These are phyloP conservation scores for Thelephora aurantiotincta DNA, from an alignment of 768 basidiomycete species.

Conservation along the genomic window DNA sequence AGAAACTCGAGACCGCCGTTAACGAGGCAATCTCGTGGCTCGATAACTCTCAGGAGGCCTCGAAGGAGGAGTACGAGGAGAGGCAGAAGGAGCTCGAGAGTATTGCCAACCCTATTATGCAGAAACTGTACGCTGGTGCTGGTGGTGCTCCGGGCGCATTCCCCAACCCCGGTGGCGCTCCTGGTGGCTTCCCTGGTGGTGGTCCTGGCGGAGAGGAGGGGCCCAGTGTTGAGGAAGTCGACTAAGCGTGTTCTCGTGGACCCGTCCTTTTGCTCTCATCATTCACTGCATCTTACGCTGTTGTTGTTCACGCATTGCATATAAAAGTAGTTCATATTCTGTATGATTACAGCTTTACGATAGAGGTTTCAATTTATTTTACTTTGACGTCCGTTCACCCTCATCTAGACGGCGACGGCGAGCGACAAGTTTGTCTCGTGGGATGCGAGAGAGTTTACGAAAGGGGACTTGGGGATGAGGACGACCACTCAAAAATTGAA, in stretches of 20 bases:
- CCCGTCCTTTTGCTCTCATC: conserved; percentile 7
- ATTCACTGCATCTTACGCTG: conserved; percentile 8
- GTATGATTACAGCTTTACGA: background rate
- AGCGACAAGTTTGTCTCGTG: too few relatives aligned
- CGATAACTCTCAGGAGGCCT: conserved; percentile 75
- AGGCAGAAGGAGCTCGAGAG: conserved; percentile 89
- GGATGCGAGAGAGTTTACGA: too few relatives aligned
- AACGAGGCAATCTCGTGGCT: conserved; percentile 81
- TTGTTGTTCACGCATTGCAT: conserved; percentile 5
- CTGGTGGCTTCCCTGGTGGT: conserved; percentile 56
- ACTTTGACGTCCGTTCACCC: too few relatives aligned
- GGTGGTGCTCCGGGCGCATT: conserved; percentile 43
- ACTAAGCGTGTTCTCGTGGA: conserved; percentile 26
- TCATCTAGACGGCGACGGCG: too few relatives aligned
- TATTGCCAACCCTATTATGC: conserved; percentile 63
- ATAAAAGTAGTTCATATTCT: conserved; percentile 8
- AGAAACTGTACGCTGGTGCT: conserved; percentile 48
- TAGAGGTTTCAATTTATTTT: too few relatives aligned
- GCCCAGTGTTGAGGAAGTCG: conserved; percentile 85
- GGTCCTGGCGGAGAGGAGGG: conserved; percentile 59
- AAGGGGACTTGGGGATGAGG: too few relatives aligned
- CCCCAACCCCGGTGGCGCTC: conserved; percentile 40
- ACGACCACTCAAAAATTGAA: too few relatives aligned
- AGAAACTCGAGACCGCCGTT: conserved; percentile 67
- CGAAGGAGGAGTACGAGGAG: conserved; percentile 87